Percentiles rank a stretch among this genome's conserved stretches.
Conservation (phyloP, 805 yeast species). For the Scheffersomyces ergatensis region DNA sequence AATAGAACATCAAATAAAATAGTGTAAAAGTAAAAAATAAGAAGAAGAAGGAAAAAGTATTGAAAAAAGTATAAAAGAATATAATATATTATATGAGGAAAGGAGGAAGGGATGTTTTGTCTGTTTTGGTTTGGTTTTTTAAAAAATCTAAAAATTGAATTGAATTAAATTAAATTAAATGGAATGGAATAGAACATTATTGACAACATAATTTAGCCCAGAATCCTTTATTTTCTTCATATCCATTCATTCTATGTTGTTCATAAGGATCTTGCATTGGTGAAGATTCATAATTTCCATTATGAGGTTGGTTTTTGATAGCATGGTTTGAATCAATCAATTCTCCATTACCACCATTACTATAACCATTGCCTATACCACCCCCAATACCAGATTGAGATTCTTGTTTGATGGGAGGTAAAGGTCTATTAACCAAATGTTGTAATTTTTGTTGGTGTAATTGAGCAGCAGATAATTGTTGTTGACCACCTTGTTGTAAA, state of each 20-base stretch:
- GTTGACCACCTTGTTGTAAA: constrained; percentile 18
- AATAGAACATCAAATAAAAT: no score
- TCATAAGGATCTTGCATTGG: constrained; percentile 28
- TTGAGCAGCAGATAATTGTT: constrained; percentile 44
- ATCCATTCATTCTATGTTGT: constrained; percentile 35
- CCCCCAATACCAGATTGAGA: constrained; percentile 14
- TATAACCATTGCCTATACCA: not conserved
- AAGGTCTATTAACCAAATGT: constrained; percentile 46
- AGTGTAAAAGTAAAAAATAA: no score
- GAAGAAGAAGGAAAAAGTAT: no score
- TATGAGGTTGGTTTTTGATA: constrained; percentile 18
- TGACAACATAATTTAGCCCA: constrained; percentile 44
- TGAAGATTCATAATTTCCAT: constrained; percentile 11
- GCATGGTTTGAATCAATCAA: constrained; percentile 10
- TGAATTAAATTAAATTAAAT: constrained; percentile 1
- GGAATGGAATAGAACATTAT: constrained; percentile 14
- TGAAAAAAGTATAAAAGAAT: no score
- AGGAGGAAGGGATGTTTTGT: no score
- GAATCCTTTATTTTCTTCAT: constrained; percentile 38
- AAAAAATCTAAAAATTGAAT: not conserved
- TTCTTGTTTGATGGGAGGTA: constrained; percentile 47
- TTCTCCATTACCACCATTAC: not conserved
- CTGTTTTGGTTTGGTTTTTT: no score
- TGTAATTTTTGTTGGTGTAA: constrained; percentile 48
- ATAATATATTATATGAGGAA: no score